phyloP scores from a whole-genome alignment of 2,329 filamentous ascomycete species.

The Phaeosphaeria sp. region DNA sequence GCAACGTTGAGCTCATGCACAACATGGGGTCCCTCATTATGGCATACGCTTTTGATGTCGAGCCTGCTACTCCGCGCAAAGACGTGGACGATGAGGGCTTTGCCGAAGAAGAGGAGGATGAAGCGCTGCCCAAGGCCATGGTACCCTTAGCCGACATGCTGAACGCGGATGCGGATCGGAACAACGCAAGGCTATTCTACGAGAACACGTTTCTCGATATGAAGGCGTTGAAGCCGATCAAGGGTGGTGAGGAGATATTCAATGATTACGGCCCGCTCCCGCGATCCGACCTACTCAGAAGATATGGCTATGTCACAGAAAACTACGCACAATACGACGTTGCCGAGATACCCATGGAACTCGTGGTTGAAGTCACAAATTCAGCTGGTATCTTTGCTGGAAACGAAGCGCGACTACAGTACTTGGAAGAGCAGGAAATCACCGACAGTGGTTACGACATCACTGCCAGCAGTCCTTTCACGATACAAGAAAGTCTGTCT shows the following conservation, averaged over 20 bases:
- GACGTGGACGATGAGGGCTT: slow-evolving; percentile 64
- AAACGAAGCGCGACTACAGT: slow-evolving; percentile 46
- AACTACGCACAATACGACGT: slow-evolving; percentile 82
- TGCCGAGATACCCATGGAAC: slow-evolving; percentile 73
- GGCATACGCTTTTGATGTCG: slow-evolving; percentile 90
- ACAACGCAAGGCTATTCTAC: slow-evolving; percentile 74
- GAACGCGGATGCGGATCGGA: slow-evolving; percentile 82
- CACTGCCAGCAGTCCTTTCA: slow-evolving; percentile 38
- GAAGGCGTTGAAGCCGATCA: slow-evolving; percentile 72
- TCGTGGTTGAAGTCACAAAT: slow-evolving; percentile 52
- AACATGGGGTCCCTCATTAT: slow-evolving; percentile 88
- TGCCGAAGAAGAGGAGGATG: slow-evolving; percentile 55
- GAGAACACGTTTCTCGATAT: slow-evolving; percentile 70
- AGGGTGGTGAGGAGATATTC: slow-evolving; percentile 75
- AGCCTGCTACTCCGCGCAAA: slow-evolving; percentile 53
- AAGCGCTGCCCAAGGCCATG: slow-evolving; percentile 75
- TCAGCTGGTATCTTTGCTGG: slow-evolving; percentile 15
- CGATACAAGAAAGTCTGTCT: slow-evolving; percentile 45
- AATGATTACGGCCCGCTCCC: slow-evolving; percentile 90
- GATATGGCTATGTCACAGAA: slow-evolving; percentile 86
- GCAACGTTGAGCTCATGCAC: slow-evolving; percentile 68
- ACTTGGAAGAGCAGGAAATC: slow-evolving; percentile 68
- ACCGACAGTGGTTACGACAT: slow-evolving; percentile 77
- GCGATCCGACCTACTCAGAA: slow-evolving; percentile 78
- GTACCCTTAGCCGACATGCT: slow-evolving; percentile 89